A percentile compares a stretch with the other conserved stretches of the same genome.
Conservation (phyloP, 371 early-diverging fungal genomes). For the Mucor plumbeus region DNA sequence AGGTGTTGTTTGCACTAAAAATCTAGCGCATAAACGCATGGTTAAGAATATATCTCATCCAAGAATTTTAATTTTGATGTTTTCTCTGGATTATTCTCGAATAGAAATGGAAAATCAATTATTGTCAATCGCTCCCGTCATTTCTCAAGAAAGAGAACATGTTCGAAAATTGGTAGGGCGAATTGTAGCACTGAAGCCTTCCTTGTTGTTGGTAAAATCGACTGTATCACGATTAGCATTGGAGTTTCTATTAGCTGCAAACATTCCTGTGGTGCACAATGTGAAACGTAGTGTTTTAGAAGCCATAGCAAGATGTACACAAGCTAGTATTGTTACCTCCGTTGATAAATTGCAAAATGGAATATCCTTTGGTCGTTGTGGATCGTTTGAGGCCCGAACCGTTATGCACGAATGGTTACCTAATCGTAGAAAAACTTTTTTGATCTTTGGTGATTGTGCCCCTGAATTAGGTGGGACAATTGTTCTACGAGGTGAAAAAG, state of each 20-base stretch:
- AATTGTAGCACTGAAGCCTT: slow-evolving; percentile 79
- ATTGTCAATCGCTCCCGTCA: slow-evolving; percentile 78
- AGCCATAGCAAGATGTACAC: slow-evolving; percentile 85
- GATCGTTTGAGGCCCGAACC: slow-evolving; percentile 77
- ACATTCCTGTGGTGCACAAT: slow-evolving; percentile 82
- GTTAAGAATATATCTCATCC: slow-evolving; percentile 68
- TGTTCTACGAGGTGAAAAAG: slow-evolving; percentile 82
- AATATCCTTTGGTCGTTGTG: slow-evolving; percentile 84
- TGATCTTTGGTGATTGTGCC: slow-evolving; percentile 88
- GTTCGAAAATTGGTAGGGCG: slow-evolving; percentile 79
- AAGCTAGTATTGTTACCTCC: slow-evolving; percentile 83
- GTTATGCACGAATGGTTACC: slow-evolving; percentile 81
- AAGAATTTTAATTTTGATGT: slow-evolving; percentile 83
- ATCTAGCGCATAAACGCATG: slow-evolving; percentile 92
- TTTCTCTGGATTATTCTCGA: slow-evolving; percentile 88
- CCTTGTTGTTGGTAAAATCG: slow-evolving; percentile 82
- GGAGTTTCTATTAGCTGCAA: slow-evolving; percentile 78
- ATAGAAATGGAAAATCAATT: slow-evolving; percentile 82
- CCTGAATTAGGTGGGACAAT: slow-evolving; percentile 86
- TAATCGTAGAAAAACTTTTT: slow-evolving; percentile 80
- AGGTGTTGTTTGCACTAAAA: slow-evolving; percentile 91
- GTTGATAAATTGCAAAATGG: slow-evolving; percentile 79
- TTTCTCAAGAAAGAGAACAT: slow-evolving; percentile 87
- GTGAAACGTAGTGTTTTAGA: slow-evolving; percentile 87
- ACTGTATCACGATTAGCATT: slow-evolving; percentile 85